Conservation (phyloP, 108 stramenopile species). For the Fragilaria crotonensis region DNA sequence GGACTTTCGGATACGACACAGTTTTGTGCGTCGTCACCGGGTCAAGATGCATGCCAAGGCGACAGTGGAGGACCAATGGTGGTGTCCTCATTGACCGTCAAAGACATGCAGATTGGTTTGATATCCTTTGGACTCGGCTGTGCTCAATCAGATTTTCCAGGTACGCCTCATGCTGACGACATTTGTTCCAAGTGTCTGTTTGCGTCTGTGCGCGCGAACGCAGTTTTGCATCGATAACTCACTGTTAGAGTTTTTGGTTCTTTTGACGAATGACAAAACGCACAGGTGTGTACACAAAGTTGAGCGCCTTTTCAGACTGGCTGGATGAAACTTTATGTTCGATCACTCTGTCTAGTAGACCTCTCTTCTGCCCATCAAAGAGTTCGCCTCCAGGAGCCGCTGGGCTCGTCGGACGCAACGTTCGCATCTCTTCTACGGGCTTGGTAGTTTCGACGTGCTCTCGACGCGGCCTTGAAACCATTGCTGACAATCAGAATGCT, state of each 20-base stretch:
- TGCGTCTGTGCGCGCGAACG: no score
- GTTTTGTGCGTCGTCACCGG: constrained; percentile 28
- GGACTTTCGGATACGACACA: constrained; percentile 11
- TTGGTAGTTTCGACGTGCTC: not conserved
- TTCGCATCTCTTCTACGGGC: not conserved
- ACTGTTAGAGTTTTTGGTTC: not conserved
- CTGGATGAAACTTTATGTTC: not conserved
- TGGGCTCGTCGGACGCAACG: not conserved
- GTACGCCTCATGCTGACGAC: no score
- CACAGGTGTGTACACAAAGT: not conserved
- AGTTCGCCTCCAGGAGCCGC: not conserved
- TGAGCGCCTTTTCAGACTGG: not conserved
- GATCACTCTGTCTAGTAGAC: not conserved
- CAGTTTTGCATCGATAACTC: not conserved
- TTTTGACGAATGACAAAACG: not conserved
- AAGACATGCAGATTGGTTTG: constrained; percentile 22
- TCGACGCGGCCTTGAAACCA: not conserved
- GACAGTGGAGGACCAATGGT: constrained; percentile 45
- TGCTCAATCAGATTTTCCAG: constrained; percentile 17
- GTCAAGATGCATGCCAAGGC: constrained; percentile 38
- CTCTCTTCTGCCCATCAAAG: not conserved
- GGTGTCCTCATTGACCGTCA: not conserved
- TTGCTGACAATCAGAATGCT: not conserved
- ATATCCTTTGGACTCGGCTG: constrained; percentile 26
- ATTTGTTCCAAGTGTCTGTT: no score